phyloP scores from a whole-genome alignment of 2,329 filamentous ascomycete genomes.

The Lachnellula cervina region DNA sequence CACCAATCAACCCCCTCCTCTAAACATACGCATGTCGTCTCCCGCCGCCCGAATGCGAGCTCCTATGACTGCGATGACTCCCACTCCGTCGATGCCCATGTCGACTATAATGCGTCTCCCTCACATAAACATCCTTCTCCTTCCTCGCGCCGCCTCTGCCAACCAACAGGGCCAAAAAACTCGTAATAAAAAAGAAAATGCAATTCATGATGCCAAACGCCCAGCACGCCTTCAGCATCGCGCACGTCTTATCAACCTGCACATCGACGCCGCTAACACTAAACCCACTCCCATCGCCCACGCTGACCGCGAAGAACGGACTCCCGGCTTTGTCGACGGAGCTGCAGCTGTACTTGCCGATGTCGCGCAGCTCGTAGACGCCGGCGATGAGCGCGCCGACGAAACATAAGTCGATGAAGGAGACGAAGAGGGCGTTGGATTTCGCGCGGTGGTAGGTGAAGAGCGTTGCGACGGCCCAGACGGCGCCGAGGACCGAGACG shows the following conservation, averaged over 20 bases:
- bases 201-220: slow-evolving; percentile 86
- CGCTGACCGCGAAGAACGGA: slow-evolving; percentile 48
- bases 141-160: slow-evolving; percentile 6
- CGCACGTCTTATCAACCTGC: slow-evolving; percentile 69
- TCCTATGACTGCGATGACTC: slow-evolving; percentile 28
- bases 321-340: slow-evolving; percentile 42
- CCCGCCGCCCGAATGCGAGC: slow-evolving; percentile 22
- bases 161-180: slow-evolving; percentile 56
- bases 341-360: slow-evolving; percentile 62
- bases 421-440: slow-evolving; percentile 56
- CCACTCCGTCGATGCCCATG: slow-evolving; percentile 28
- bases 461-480: slow-evolving; percentile 60
- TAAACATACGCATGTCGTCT: slow-evolving; percentile 30
- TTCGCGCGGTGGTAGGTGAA: slow-evolving; percentile 62
- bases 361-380: slow-evolving; percentile 55
- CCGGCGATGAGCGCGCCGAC: slow-evolving; percentile 60
- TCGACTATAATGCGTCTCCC: slow-evolving; percentile 26
- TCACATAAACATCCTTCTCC: slow-evolving; percentile 23
- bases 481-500: slow-evolving; percentile 56
- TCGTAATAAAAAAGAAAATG: slow-evolving; percentile 75
- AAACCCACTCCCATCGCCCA: slow-evolving; percentile 59
- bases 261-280: slow-evolving; percentile 47
- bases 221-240: slow-evolving; percentile 87
- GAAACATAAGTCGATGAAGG: slow-evolving; percentile 55
- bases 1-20: neutral